These are phyloP conservation scores for Colletotrichum caudatum DNA, from an alignment of 2,329 filamentous ascomycete species.

Conservation along the genomic window DNA sequence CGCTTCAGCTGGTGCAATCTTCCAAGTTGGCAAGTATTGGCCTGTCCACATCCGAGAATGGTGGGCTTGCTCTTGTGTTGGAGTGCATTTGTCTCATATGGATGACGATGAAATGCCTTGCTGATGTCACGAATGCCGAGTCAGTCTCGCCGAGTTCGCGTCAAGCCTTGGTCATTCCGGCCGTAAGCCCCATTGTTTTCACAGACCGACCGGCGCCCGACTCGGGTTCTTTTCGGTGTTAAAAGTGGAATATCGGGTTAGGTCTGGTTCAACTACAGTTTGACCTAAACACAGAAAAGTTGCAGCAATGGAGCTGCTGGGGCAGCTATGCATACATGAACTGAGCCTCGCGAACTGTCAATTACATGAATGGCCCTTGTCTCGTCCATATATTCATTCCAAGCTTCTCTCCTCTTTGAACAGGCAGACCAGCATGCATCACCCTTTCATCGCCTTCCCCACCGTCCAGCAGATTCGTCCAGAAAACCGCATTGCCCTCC, in stretches of 20 bases:
- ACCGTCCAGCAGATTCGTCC: constrained; percentile 53
- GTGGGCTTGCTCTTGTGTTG: not conserved
- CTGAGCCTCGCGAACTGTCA: not conserved
- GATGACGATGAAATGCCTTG: not conserved
- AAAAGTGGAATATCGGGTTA: constrained; percentile 1
- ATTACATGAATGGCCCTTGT: constrained; percentile 41
- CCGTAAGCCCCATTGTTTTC: not conserved
- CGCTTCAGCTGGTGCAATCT: not conserved
- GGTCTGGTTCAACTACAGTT: constrained; percentile 1
- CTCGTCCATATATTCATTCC: constrained; percentile 58
- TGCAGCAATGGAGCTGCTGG: too few species aligned
- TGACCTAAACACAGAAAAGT: not conserved
- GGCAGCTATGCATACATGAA: not conserved
- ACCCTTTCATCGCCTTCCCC: constrained; percentile 53
- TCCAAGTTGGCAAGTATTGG: too few species aligned
- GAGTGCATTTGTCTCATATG: not conserved
- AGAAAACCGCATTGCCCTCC: constrained; percentile 55
- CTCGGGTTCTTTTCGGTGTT: not conserved
- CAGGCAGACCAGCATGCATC: constrained; percentile 54
- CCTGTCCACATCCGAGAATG: not conserved
- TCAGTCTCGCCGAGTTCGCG: constrained; percentile 1
- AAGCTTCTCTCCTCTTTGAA: constrained; percentile 55
- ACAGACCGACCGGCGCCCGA: not conserved
- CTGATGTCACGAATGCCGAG: constrained; percentile 15
- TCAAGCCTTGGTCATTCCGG: constrained; percentile 15